Evolutionary conservation across 164 flowering plant genomes (phyloP), one percentile per base, ranked within the genome.

Genomic region (Berberis thunbergii): DNA sequence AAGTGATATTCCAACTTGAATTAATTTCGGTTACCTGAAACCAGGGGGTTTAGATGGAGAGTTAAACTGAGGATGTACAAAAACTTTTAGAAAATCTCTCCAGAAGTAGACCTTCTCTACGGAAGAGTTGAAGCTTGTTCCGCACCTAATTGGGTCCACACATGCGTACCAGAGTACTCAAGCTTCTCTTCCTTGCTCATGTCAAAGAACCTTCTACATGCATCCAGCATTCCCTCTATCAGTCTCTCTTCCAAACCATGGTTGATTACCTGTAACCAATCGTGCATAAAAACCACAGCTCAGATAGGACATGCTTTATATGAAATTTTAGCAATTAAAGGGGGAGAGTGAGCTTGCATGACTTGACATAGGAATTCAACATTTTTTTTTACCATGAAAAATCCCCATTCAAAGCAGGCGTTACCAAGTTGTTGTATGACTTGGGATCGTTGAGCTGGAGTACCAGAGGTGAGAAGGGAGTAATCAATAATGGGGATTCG

Each of bases 391-490:
- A 59, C 48, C 48, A 44, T 59, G 79, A 90, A 90, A 82, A 86
- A 84, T 13, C 94, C 94, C 97, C 97, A 90, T 2, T 86, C 84
- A 10, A 46, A 67, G 60, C 94, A 84, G 0, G 92, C 95, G 6
- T 72, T 57, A 46, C 74, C 78, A 39, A 90, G 83, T 43, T 80
- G 74, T 0, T 72, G 71, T 67, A 90, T 62, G 45, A 60, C 60
- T 67, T 72, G 63, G 60, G 83, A 76, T 41, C 89, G 82, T 70
- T 76, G 86, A 49, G 73, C 67, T 6, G 84, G 79, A 54, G 66
- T 42, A 8, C 58, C 60, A 1, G 82, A 79, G 4, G 70, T 67
- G 61, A 85, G 81, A 8, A 76, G 53, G 12, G 80, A 75, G 57
- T 75, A 67, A 62, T 81, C 79, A 49, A 81, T 74, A 63, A 60